Evolutionary conservation across 2,329 filamentous ascomycete genomes (phyloP).

Genomic region (Emmonsiellopsis sp.): DNA sequence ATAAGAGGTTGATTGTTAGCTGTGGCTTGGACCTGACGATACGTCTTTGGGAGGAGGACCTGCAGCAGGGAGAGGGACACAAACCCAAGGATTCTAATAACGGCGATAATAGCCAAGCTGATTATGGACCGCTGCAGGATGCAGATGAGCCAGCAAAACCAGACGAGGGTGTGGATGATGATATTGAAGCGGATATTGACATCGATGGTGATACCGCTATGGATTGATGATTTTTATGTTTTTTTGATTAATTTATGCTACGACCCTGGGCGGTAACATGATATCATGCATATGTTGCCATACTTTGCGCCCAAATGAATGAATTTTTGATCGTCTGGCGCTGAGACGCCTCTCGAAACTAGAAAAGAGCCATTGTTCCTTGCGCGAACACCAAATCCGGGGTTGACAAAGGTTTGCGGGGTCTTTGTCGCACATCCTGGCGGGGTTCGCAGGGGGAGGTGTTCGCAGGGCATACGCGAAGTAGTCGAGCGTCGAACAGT

Average conservation of each 20-base stretch:
- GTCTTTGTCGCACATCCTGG: too few relatives aligned
- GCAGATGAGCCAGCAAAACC: neutral
- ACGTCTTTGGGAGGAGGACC: slow-evolving; percentile 48
- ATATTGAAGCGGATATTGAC: neutral
- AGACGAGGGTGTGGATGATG: neutral
- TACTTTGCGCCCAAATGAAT: too few relatives aligned
- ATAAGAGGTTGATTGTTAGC: slow-evolving; percentile 45
- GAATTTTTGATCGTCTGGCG: too few relatives aligned
- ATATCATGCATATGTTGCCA: neutral
- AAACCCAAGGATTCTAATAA: slow-evolving; percentile 11
- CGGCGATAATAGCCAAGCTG: neutral
- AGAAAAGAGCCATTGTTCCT: too few relatives aligned
- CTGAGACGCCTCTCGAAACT: too few relatives aligned
- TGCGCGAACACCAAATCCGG: too few relatives aligned
- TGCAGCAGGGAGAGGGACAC: slow-evolving; percentile 11
- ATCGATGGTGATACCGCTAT: slow-evolving; percentile 7
- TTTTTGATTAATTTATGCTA: neutral
- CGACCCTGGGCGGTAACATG: neutral
- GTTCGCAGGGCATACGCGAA: too few relatives aligned
- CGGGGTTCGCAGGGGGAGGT: too few relatives aligned
- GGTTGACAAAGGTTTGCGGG: too few relatives aligned
- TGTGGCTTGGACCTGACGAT: slow-evolving; percentile 54
- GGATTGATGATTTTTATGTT: slow-evolving; percentile 3
- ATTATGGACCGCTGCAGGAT: neutral
- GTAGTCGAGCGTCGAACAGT: too few relatives aligned